Evolutionary conservation across 768 basidiomycete species (phyloP).

Genomic region (Xerocomellus chrysenteron): DNA sequence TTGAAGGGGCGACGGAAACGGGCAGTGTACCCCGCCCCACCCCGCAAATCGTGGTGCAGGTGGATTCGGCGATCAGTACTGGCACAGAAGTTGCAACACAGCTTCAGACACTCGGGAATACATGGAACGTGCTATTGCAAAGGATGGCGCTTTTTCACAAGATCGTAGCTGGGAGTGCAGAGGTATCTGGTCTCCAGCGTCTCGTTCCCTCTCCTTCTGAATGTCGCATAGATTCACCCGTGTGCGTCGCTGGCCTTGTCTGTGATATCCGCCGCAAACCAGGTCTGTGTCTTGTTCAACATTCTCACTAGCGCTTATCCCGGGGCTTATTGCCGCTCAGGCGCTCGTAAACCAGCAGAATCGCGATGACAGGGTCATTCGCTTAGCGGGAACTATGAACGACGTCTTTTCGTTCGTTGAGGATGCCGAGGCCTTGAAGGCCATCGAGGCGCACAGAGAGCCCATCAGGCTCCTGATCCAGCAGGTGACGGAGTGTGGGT

Average conservation of each 20-base stretch:
- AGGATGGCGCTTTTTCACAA: slow-evolving; percentile 7
- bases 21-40: neutral
- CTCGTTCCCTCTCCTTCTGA: neutral
- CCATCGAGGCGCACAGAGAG: neutral
- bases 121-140: slow-evolving; percentile 5
- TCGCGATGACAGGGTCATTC: slow-evolving; percentile 7
- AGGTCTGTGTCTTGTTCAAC: neutral
- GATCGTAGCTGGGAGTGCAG: neutral
- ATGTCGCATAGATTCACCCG: slow-evolving; percentile 8
- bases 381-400: slow-evolving; percentile 9
- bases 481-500: too few relatives aligned
- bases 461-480: too few relatives aligned
- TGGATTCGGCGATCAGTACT: neutral
- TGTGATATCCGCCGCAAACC: slow-evolving; percentile 9
- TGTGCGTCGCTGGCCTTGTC: slow-evolving; percentile 12
- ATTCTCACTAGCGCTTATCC: neutral
- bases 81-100: neutral
- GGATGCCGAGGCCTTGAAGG: slow-evolving; percentile 2
- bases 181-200: neutral
- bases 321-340: neutral
- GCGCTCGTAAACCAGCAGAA: neutral
- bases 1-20: too few relatives aligned
- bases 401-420: neutral
- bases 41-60: neutral
- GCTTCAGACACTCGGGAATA: slow-evolving; percentile 6